Conservation (phyloP, 495 filamentous ascomycete species). For the Penicillium macrosclerotiorum region DNA sequence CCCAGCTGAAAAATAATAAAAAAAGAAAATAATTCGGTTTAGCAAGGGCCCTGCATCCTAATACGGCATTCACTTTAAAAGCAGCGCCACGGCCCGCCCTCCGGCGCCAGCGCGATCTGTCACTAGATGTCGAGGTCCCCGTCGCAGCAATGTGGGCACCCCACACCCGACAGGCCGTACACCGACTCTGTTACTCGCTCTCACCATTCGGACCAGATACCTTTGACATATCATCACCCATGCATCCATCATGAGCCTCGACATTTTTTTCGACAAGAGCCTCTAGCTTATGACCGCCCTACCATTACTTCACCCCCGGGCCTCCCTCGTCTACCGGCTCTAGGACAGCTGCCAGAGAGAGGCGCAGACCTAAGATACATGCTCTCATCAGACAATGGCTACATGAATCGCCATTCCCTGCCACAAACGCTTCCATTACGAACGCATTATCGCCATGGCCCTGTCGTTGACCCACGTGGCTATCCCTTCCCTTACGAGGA, state of each 20-base stretch:
- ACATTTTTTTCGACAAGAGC: conserved; percentile 11
- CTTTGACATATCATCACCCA: conserved; percentile 17
- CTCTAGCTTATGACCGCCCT: conserved; percentile 22
- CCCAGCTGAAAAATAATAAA: conserved; percentile 4
- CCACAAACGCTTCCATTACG: conserved; percentile 25
- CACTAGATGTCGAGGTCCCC: conserved; percentile 28
- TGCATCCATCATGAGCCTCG: conserved; percentile 22
- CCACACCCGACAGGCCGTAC: conserved; percentile 16
- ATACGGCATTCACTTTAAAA: conserved; percentile 13
- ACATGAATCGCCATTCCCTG: conserved; percentile 16
- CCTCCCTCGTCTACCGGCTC: conserved; percentile 14
- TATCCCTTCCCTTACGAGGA: conserved; percentile 23
- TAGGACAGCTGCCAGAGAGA: conserved; percentile 15
- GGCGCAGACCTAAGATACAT: conserved; percentile 25
- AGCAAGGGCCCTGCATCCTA: conserved; percentile 3
- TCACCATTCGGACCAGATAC: conserved; percentile 9
- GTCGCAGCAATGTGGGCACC: conserved; percentile 21
- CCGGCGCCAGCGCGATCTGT: conserved; percentile 9
- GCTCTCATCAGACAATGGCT: conserved; percentile 22
- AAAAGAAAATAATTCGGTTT: conserved; percentile 1
- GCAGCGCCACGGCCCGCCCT: conserved; percentile 15
- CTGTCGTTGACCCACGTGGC: conserved; percentile 17
- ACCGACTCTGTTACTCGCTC: conserved; percentile 9
- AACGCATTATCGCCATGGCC: conserved; percentile 12
- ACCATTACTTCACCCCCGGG: conserved; percentile 9